These are phyloP conservation scores for Thozetella sp. DNA, from an alignment of 495 filamentous ascomycete genomes.

Conservation along the genomic window DNA sequence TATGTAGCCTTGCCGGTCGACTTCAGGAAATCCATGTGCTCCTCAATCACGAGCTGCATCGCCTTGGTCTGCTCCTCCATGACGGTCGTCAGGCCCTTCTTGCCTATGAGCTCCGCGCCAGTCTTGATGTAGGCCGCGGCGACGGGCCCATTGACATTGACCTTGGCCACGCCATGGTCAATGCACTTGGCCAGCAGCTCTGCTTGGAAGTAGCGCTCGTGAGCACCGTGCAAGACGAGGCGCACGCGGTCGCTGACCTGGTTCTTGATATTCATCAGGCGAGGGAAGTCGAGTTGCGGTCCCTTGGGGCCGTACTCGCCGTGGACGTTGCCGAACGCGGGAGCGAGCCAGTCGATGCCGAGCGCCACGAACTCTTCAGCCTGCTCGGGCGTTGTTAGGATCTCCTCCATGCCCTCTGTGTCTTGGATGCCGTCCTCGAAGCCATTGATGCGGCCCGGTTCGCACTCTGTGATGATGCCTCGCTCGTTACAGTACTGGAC, in stretches of 20 bases:
- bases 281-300: slow-evolving; percentile 72
- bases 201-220: slow-evolving; percentile 71
- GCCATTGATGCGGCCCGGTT: slow-evolving; percentile 81
- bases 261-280: slow-evolving; percentile 63
- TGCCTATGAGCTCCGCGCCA: slow-evolving; percentile 62
- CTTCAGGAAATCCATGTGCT: slow-evolving; percentile 72
- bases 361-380: slow-evolving; percentile 75
- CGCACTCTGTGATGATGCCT: slow-evolving; percentile 78
- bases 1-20: slow-evolving; percentile 65
- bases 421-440: slow-evolving; percentile 83
- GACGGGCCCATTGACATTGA: slow-evolving; percentile 84
- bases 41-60: slow-evolving; percentile 77
- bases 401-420: slow-evolving; percentile 70
- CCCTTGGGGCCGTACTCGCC: slow-evolving; percentile 78
- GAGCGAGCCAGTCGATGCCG: slow-evolving; percentile 82
- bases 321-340: slow-evolving; percentile 86
- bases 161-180: slow-evolving; percentile 69
- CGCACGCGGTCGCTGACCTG: slow-evolving; percentile 61
- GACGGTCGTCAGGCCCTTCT: slow-evolving; percentile 67
- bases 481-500: slow-evolving; percentile 70
- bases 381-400: slow-evolving; percentile 77
- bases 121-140: slow-evolving; percentile 69
- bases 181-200: slow-evolving; percentile 71
- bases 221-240: slow-evolving; percentile 78
- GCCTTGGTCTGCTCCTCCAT: slow-evolving; percentile 71